phyloP scores from a whole-genome alignment of 352 stramenopile genomes.

The Pythium sukuiense region DNA sequence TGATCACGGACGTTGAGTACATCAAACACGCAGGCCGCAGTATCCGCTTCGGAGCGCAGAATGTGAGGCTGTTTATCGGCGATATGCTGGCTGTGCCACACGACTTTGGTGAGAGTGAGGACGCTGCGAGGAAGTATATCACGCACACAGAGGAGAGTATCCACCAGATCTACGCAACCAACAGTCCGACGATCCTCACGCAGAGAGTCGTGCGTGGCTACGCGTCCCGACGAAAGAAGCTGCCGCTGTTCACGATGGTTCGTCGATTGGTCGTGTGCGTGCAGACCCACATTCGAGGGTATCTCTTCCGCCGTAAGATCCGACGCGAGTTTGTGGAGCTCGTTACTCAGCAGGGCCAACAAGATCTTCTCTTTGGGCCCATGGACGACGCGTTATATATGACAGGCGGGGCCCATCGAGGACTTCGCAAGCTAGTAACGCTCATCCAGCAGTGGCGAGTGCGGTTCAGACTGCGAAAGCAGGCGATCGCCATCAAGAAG shows the following conservation, averaged over 20 bases:
- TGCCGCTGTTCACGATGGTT: constrained; percentile 46
- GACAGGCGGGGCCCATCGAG: constrained; percentile 36
- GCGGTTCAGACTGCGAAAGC: constrained; percentile 52
- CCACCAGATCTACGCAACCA: constrained; percentile 31
- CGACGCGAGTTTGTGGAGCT: constrained; percentile 49
- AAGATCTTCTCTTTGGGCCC: constrained; percentile 45
- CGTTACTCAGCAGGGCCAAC: constrained; percentile 42
- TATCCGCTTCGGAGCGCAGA: constrained; percentile 41
- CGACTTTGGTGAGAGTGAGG: constrained; percentile 52
- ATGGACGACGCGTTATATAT: constrained; percentile 33
- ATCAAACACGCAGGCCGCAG: constrained; percentile 41
- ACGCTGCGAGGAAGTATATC: constrained; percentile 37
- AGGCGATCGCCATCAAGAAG: constrained; percentile 68
- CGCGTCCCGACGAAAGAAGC: constrained; percentile 39
- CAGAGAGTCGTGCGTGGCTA: constrained; percentile 52
- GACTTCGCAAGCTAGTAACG: constrained; percentile 49
- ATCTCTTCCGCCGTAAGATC: constrained; percentile 54
- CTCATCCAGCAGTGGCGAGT: constrained; percentile 60
- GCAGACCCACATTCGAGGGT: constrained; percentile 58
- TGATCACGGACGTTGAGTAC: constrained; percentile 64
- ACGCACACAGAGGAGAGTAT: constrained; percentile 33
- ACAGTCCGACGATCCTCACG: constrained; percentile 42
- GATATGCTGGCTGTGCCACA: constrained; percentile 38
- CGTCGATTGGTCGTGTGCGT: constrained; percentile 52
- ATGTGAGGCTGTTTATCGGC: constrained; percentile 29